A percentile compares a stretch with the other conserved stretches of the same genome.
phyloP scores from a whole-genome alignment of 1,284 basidiomycete genomes.

The Marasmius tenuissimus region DNA sequence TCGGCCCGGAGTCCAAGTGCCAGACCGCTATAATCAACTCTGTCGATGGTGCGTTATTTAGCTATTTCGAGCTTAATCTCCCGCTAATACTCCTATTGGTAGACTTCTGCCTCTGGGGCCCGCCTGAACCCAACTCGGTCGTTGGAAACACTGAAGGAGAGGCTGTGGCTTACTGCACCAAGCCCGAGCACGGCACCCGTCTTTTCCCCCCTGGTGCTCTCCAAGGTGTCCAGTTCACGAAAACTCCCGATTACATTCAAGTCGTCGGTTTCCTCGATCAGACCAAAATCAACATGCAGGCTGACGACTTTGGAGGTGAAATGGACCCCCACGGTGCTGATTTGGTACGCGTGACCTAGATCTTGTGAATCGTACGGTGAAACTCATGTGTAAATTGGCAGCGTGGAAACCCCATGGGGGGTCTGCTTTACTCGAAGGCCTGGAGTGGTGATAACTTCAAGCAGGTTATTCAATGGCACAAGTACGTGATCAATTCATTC shows the following conservation, averaged over 20 bases:
- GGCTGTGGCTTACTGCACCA: constrained; percentile 48
- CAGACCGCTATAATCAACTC: constrained; percentile 39
- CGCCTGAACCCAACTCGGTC: constrained; percentile 31
- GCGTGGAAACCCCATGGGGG: constrained; percentile 56
- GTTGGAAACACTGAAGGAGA: constrained; percentile 46
- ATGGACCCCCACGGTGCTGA: constrained; percentile 53
- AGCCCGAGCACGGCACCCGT: constrained; percentile 38
- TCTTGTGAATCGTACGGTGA: not conserved
- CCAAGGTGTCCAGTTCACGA: constrained; percentile 37
- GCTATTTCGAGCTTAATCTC: not conserved
- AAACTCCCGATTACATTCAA: constrained; percentile 50
- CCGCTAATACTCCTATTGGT: not conserved
- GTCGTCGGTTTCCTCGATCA: constrained; percentile 54
- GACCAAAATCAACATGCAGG: constrained; percentile 39
- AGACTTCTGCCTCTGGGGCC: constrained; percentile 43
- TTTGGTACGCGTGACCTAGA: constrained; percentile 24
- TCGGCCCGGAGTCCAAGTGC: constrained; percentile 39
- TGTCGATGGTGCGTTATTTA: constrained; percentile 21
- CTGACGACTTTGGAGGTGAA: constrained; percentile 54
- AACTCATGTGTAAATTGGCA: constrained; percentile 10
- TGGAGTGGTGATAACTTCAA: constrained; percentile 35
- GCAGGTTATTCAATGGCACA: constrained; percentile 52
- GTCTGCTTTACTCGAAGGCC: constrained; percentile 52
- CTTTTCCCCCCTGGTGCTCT: constrained; percentile 39
- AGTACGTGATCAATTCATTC: constrained; percentile 25